phyloP scores from a whole-genome alignment of 768 basidiomycete species.

The Mycena belliarum region DNA sequence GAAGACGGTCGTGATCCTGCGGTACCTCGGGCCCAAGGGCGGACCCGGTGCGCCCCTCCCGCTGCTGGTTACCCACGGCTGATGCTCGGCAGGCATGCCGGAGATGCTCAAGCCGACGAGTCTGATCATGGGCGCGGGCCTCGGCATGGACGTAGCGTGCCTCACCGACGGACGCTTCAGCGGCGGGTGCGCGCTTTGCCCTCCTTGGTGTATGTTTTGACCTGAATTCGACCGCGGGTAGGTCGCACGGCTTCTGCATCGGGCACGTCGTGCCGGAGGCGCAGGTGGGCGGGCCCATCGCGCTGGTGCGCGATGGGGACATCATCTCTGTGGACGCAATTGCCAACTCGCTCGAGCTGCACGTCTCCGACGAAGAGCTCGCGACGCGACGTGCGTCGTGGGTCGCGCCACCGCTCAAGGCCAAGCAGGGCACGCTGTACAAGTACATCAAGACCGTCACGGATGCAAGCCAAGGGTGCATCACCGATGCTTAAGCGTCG shows the following conservation, averaged over 20 bases:
- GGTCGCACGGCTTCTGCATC: constrained; percentile 95
- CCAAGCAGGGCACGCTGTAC: constrained; percentile 76
- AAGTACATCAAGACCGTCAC: constrained; percentile 88
- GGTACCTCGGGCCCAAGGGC: constrained; percentile 96
- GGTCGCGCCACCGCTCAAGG: constrained; percentile 86
- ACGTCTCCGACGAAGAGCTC: constrained; percentile 79
- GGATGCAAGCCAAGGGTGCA: constrained; percentile 92
- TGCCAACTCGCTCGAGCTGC: constrained; percentile 78
- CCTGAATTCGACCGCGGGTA: constrained; percentile 35
- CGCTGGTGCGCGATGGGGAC: constrained; percentile 87
- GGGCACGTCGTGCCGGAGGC: constrained; percentile 98
- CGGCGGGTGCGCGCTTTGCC: constrained; percentile 69
- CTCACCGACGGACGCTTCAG: constrained; percentile 98
- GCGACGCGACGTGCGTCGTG: constrained; percentile 69
- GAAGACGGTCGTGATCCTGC: constrained; percentile 93
- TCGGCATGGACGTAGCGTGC: constrained; percentile 94
- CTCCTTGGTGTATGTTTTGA: neutral
- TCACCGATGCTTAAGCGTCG: constrained; percentile 68
- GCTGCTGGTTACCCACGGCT: constrained; percentile 17
- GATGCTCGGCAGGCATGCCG: constrained; percentile 76
- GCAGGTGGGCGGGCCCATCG: constrained; percentile 91
- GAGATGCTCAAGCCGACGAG: constrained; percentile 99
- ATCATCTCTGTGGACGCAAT: constrained; percentile 86
- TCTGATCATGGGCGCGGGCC: constrained; percentile 97
- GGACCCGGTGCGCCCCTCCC: constrained; percentile 72